Conservation (phyloP, 805 yeast species). For the Metschnikowia rubicola region DNA sequence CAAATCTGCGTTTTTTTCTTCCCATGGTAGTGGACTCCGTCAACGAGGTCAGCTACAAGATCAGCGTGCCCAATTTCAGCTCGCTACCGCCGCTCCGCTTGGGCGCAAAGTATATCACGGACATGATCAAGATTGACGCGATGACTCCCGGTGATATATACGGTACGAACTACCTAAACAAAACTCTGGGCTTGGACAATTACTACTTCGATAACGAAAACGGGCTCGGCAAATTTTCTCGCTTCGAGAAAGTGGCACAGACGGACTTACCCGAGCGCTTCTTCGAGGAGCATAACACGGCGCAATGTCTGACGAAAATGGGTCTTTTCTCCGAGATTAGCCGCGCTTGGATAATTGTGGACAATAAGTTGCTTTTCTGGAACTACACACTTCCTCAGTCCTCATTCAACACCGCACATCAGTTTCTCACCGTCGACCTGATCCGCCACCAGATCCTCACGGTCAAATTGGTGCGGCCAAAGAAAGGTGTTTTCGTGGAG, state of each 20-base stretch:
- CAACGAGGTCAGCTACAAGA: conserved; percentile 41
- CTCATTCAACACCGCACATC: conserved; percentile 42
- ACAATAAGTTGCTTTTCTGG: conserved; percentile 82
- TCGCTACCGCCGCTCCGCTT: conserved; percentile 52
- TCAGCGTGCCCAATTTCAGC: conserved; percentile 47
- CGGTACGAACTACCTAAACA: conserved; percentile 54
- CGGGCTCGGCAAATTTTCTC: conserved; percentile 54
- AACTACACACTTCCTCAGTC: conserved; percentile 60
- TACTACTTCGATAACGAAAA: conserved; percentile 50
- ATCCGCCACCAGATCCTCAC: conserved; percentile 72
- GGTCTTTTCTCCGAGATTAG: conserved; percentile 80
- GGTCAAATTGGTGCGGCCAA: conserved; percentile 78
- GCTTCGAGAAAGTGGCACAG: conserved; percentile 70
- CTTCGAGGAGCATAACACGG: conserved; percentile 64
- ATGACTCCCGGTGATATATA: conserved; percentile 55
- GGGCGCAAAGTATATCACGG: conserved; percentile 62
- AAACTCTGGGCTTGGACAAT: conserved; percentile 52
- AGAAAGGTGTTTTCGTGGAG: conserved; percentile 73
- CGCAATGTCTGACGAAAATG: conserved; percentile 67
- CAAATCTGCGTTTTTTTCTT: conserved; percentile 28
- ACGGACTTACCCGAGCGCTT: conserved; percentile 78
- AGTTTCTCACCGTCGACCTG: conserved; percentile 78
- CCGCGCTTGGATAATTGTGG: conserved; percentile 83
- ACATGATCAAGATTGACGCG: conserved; percentile 55
- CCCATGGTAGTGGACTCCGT: conserved; percentile 33